phyloP scores from a whole-genome alignment of 345 rosid genomes.

The Citrus inodora region DNA sequence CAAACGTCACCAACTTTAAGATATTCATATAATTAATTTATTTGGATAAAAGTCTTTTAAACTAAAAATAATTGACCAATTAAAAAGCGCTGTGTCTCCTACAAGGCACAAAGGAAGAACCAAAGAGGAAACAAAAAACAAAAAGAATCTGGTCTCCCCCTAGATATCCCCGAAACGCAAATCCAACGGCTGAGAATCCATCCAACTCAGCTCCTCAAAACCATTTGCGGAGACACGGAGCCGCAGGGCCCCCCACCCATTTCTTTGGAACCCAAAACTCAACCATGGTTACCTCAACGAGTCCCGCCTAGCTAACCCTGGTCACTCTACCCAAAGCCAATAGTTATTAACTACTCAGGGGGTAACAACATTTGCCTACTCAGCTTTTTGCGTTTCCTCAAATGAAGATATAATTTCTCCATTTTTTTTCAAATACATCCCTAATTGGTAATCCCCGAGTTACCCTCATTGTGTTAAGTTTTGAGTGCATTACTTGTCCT shows the following conservation, averaged over 20 bases:
- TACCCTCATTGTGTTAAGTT: no score
- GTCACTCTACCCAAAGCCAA: background rate
- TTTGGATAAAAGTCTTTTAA: background rate
- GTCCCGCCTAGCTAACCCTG: background rate
- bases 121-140: background rate
- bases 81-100: background rate
- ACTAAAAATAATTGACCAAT: background rate
- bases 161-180: background rate
- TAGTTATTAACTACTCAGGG: no score
- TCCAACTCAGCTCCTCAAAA: constrained; percentile 10
- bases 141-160: background rate
- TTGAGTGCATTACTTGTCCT: rapidly evolving
- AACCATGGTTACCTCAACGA: no score
- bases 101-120: background rate
- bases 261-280: constrained; percentile 40
- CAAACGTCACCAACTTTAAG: background rate
- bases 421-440: no score
- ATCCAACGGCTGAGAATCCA: constrained; percentile 39
- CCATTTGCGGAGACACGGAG: constrained; percentile 62
- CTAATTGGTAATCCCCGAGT: rapidly evolving
- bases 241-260: constrained; percentile 39
- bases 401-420: no score
- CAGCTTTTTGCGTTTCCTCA: no score
- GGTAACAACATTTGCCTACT: no score
- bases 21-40: background rate